Percentiles rank a stretch among this genome's conserved stretches.
phyloP scores from a whole-genome alignment of 805 yeast species.

The Sugiyamaella qingdaonensis region DNA sequence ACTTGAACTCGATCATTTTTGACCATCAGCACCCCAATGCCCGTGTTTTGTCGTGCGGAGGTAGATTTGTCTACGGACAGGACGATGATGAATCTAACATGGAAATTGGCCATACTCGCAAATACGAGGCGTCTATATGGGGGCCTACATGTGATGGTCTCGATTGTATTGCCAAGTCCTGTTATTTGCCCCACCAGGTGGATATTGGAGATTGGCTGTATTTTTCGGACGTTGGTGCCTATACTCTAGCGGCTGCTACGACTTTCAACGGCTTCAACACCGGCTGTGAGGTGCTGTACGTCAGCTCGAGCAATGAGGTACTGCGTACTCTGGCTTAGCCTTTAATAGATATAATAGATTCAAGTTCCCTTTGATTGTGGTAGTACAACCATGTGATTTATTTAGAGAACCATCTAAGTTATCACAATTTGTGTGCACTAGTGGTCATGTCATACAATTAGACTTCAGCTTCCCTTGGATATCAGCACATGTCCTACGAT shows the following conservation, averaged over 20 bases:
- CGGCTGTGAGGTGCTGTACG: conserved; percentile 57
- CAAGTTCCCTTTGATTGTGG: too few relatives aligned
- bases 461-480: too few relatives aligned
- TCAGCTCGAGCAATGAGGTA: conserved; percentile 38
- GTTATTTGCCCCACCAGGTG: conserved; percentile 54
- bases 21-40: conserved; percentile 86
- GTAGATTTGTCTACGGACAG: conserved; percentile 40
- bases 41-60: conserved; percentile 54
- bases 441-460: too few relatives aligned
- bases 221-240: conserved; percentile 82
- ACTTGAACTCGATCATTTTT: conserved; percentile 86
- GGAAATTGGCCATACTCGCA: background rate
- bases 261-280: conserved; percentile 84
- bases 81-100: background rate
- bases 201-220: conserved; percentile 90
- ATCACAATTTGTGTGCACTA: too few relatives aligned
- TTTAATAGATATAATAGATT: too few relatives aligned
- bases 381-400: too few relatives aligned
- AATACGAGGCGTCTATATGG: conserved; percentile 62
- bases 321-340: background rate
- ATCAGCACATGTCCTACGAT: too few relatives aligned
- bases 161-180: conserved; percentile 65
- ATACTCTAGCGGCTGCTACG: conserved; percentile 89
- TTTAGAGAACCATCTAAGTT: too few relatives aligned
- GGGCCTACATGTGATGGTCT: conserved; percentile 98